Base-by-base conservation (phyloP, 2,329 filamentous ascomycete species). In the Sphaerulina vaccinii region DNA sequence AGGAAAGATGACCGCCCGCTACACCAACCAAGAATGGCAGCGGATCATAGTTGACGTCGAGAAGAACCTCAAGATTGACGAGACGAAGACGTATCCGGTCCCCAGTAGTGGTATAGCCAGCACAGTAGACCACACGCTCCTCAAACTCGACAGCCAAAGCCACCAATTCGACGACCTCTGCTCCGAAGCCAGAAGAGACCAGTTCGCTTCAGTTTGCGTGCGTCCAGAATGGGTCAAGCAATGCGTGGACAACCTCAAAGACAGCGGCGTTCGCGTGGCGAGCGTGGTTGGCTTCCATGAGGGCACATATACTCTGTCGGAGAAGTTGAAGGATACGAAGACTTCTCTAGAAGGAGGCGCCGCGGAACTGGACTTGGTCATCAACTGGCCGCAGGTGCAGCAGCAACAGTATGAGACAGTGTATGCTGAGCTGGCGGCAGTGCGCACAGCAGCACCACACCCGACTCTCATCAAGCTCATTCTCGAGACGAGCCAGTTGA, bases 271-370 rank as follows among this genome's bases (percentile, higher is more conserved):
- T n/a, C 70, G 71, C 19, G 75, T 83, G 16, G 79, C 80, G 38
- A 80, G 78, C 57, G 81, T 84, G 5, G 73, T 84, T 8, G 80
- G 79, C 18, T 84, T 84, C 64, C 81, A 78, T 47, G 79, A 83
- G 62, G 81, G 81, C 10, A 82, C 78, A 0, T 70, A 81, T 54
- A 69, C 75, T 41, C 76, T 78, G 0, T 62, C 70, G 3, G 67
- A 72, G 24, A 83, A 82, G 62, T 68, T 77, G n/a, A 60, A 63
- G 16, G 80, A 84, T 67, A 75, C 78, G 0, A 68, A 70, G 21
- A 67, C 70, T 9, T 79, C 79, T 11, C 66, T 82, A 29, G 59
- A 64, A 7, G 69, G 73, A 15, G 80, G 81, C 16, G 80, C 80
- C 1, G 65, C 64, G 1, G 81, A 84, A 62, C 71, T 84, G 27